Evolutionary conservation across 1,284 basidiomycete genomes (phyloP).

Genomic region (Malassezia caprae): DNA sequence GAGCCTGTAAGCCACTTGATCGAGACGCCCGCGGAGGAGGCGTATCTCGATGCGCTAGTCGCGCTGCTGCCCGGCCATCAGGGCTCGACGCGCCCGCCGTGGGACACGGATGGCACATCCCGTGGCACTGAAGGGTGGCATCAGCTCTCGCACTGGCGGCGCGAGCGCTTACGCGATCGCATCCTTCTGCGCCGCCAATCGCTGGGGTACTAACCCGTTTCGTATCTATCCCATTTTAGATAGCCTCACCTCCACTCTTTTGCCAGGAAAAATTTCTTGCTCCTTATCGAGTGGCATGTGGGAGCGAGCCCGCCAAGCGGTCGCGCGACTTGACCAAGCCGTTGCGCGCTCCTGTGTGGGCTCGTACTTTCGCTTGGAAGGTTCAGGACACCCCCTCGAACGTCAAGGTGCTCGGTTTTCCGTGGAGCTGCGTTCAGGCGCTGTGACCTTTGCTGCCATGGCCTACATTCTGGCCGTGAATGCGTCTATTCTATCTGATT

Average conservation of each 20-base stretch:
- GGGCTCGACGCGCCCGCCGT: neutral
- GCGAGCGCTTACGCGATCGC: slow-evolving; percentile 11
- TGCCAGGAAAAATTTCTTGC: neutral
- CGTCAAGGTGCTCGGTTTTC: slow-evolving; percentile 64
- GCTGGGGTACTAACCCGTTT: slow-evolving; percentile 18
- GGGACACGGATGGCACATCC: neutral
- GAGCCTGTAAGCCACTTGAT: slow-evolving; percentile 1
- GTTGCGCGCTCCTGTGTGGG: slow-evolving; percentile 65
- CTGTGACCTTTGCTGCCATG: slow-evolving; percentile 46
- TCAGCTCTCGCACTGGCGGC: slow-evolving; percentile 14
- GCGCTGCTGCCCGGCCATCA: slow-evolving; percentile 2
- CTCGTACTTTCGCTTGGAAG: slow-evolving; percentile 72
- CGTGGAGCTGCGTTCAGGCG: slow-evolving; percentile 41
- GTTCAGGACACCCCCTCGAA: slow-evolving; percentile 65
- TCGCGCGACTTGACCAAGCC: slow-evolving; percentile 37
- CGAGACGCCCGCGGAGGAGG: neutral
- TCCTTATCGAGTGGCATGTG: neutral
- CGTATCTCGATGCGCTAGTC: slow-evolving; percentile 30
- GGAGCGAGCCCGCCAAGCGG: neutral
- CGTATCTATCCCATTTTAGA: neutral
- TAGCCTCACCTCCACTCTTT: neutral
- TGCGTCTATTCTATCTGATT: slow-evolving; percentile 60
- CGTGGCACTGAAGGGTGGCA: slow-evolving; percentile 13
- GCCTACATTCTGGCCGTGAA: slow-evolving; percentile 56
- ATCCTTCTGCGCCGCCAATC: slow-evolving; percentile 15